phyloP scores from a whole-genome alignment of 768 basidiomycete genomes.

The Tephrocybe sp. region DNA sequence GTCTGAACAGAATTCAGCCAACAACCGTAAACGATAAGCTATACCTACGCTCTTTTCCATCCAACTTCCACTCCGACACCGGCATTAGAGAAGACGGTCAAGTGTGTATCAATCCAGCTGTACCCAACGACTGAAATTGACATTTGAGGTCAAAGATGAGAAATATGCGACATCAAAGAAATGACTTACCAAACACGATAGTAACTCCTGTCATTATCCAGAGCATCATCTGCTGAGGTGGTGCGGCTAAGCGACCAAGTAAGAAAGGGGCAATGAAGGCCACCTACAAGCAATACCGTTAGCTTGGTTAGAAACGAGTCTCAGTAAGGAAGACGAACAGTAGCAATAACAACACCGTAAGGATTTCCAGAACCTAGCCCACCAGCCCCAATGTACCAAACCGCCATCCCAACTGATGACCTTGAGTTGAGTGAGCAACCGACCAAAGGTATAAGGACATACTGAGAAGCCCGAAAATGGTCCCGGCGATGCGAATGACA shows the following conservation, averaged over 20 bases:
- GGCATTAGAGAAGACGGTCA: conserved; percentile 24
- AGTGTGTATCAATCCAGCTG: conserved; percentile 41
- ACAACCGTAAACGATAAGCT: background rate
- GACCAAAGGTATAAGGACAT: conserved; percentile 5
- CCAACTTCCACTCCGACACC: conserved; percentile 38
- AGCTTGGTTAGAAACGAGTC: background rate
- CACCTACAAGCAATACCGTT: conserved; percentile 22
- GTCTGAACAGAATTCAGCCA: conserved; percentile 19
- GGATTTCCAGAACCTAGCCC: conserved; percentile 34
- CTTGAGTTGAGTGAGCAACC: background rate
- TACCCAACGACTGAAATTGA: conserved; percentile 34
- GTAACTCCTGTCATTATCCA: conserved; percentile 41
- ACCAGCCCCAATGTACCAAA: conserved; percentile 46
- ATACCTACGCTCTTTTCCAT: conserved; percentile 43
- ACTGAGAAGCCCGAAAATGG: conserved; percentile 35
- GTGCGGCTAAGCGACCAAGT: conserved; percentile 32
- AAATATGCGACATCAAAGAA: background rate
- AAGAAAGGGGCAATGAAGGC: conserved; percentile 35
- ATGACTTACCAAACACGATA: conserved; percentile 32
- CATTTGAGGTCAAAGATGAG: background rate
- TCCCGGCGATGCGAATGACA: conserved; percentile 32
- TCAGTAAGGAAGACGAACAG: conserved; percentile 25
- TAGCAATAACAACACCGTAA: conserved; percentile 41
- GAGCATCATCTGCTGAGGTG: conserved; percentile 33
- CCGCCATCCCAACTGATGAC: conserved; percentile 34